Percentiles rank a stretch among this genome's conserved stretches.
Evolutionary conservation across 2,329 filamentous ascomycete genomes (phyloP).

Genomic region (Fusarium tupiense): DNA sequence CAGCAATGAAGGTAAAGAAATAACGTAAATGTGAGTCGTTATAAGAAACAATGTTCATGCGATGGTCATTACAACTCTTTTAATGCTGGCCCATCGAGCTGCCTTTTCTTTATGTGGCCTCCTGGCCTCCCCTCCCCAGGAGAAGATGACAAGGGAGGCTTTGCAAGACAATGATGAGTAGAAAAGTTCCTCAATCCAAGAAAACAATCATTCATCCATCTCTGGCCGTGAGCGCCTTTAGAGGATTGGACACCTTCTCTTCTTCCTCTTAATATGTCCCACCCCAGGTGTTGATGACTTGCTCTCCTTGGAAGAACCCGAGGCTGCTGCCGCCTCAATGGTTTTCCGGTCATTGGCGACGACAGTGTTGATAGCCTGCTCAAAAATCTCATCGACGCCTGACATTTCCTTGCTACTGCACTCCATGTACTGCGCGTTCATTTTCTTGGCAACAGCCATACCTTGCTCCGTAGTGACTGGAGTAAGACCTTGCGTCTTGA

Average conservation of each 20-base stretch:
- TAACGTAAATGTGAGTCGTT: slow-evolving; percentile 46
- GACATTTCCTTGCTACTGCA: slow-evolving; percentile 98
- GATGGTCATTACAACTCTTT: slow-evolving; percentile 54
- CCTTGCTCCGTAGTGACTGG: slow-evolving; percentile 94
- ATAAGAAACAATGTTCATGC: slow-evolving; percentile 51
- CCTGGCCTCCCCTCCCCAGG: slow-evolving; percentile 27
- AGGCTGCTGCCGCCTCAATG: slow-evolving; percentile 58
- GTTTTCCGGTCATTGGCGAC: slow-evolving; percentile 81
- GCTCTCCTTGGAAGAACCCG: slow-evolving; percentile 51
- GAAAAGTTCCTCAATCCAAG: slow-evolving; percentile 28
- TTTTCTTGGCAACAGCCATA: slow-evolving; percentile 86
- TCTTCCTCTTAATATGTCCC: slow-evolving; percentile 76
- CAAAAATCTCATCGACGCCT: slow-evolving; percentile 96
- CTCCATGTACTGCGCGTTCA: slow-evolving; percentile 96
- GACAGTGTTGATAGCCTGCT: slow-evolving; percentile 87
- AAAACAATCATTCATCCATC: slow-evolving; percentile 29
- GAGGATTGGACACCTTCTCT: slow-evolving; percentile 83
- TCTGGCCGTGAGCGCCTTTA: slow-evolving; percentile 54
- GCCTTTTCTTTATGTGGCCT: slow-evolving; percentile 18
- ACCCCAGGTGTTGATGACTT: slow-evolving; percentile 55
- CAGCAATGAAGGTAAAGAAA: slow-evolving; percentile 38
- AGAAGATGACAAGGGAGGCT: slow-evolving; percentile 24
- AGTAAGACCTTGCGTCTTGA: slow-evolving; percentile 96
- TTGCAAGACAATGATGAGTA: slow-evolving; percentile 20
- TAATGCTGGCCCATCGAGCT: slow-evolving; percentile 44